Evolutionary conservation across 2,329 filamentous ascomycete genomes (phyloP), one percentile per base, ranked within the genome.

Genomic region (Seiridium unicorne): DNA sequence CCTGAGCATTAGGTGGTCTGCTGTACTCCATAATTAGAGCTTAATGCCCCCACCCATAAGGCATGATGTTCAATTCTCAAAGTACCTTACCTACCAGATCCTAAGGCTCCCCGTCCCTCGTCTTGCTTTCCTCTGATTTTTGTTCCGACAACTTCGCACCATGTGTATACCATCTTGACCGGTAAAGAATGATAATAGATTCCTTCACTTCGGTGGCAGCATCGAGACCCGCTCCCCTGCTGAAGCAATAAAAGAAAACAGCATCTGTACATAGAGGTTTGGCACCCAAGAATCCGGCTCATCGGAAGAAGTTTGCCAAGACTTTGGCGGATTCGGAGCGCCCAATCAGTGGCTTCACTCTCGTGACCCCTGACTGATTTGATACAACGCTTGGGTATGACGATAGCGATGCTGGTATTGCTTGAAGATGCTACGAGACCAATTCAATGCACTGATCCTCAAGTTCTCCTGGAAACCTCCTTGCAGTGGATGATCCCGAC

Each of bases 391-490:
- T 58, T 51, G 11, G 55, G 55, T 58, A 58, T 26, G 44, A 58
- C 46, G 47, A 51, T 48, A 48, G 34, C 44, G 11, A 6, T 35
- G 32, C 49, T 34, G 7, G 34, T n/a, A 31, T 26, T 26, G 31
- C 36, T 55, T 44, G 54, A 44, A 51, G 54, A 55, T 61, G 57
- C 57, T 55, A 65, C 62, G 59, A 61, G 56, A 61, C 38, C 59
- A 61, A 60, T 58, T 63, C 48, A 51, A 59, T 47, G 55, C 57
- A 44, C 51, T 13, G 38, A 42, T 42, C 38, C 38, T 42, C 46
- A 38, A 42, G 46, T 34, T 18, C 44, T 26, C 31, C 10, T 1
- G 51, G 13, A 36, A 44, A 47, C 11, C 34, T 55, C 13, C 51
- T 6, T 40, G 36, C 10, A 35, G 40, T 7, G 51, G 34, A n/a